A percentile compares a stretch with the other conserved stretches of the same genome.
Conservation (phyloP, 257 asterid genomes). For the Solanum etuberosum region DNA sequence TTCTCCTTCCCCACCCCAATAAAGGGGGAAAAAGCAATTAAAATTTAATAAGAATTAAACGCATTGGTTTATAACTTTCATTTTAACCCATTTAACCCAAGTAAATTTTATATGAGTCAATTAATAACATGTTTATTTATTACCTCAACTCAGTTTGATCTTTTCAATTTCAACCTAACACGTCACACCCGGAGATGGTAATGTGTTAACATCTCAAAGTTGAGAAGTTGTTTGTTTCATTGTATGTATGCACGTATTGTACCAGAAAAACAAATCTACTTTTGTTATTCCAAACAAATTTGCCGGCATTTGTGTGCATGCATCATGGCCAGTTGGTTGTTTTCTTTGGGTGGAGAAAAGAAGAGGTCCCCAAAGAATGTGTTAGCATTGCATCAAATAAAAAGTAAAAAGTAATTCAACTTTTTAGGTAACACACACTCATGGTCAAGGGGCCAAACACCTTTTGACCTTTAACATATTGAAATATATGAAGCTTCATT, state of each 20-base stretch:
- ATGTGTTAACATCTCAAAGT: not conserved
- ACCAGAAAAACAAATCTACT: not conserved
- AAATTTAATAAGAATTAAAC: too few species aligned
- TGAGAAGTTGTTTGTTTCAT: not conserved
- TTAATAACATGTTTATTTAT: not conserved
- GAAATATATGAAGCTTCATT: not conserved
- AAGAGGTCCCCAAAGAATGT: not conserved
- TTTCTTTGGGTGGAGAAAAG: not conserved
- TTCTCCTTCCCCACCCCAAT: too few species aligned
- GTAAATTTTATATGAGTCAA: not conserved
- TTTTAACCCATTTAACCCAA: not conserved
- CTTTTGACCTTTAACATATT: not conserved
- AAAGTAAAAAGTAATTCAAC: not conserved
- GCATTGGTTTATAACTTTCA: not conserved
- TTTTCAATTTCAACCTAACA: not conserved
- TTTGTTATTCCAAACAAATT: not conserved
- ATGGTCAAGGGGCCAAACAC: not conserved
- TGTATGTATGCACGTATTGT: not conserved
- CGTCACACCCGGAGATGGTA: too few species aligned
- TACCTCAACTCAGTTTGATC: not conserved
- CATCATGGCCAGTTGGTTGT: not conserved
- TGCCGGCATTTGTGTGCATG: not conserved
- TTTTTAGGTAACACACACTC: not conserved
- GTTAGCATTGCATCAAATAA: not conserved
- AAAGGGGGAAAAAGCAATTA: too few species aligned